Evolutionary conservation across 2,329 filamentous ascomycete genomes (phyloP).

Genomic region (Uncinocarpus reesii): DNA sequence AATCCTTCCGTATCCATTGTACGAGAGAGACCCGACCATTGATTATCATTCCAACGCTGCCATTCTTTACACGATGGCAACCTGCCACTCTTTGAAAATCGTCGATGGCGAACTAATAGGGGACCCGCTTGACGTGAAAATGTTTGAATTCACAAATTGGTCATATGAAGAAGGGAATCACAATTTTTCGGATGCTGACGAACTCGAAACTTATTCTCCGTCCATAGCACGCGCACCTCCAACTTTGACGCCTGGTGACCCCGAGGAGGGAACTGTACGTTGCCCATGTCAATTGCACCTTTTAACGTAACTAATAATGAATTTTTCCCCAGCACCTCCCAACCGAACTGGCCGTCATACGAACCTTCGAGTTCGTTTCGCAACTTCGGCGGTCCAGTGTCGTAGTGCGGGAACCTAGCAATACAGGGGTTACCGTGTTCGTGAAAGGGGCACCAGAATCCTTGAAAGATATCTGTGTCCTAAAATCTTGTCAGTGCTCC

Average conservation of each 20-base stretch:
- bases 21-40: slow-evolving; percentile 49
- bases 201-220: slow-evolving; percentile 63
- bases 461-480: slow-evolving; percentile 83
- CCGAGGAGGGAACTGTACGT: slow-evolving; percentile 6
- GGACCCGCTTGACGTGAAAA: slow-evolving; percentile 90
- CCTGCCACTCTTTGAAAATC: slow-evolving; percentile 80
- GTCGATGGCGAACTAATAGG: slow-evolving; percentile 84
- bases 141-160: slow-evolving; percentile 97
- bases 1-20: slow-evolving; percentile 46
- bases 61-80: slow-evolving; percentile 88
- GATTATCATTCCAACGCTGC: slow-evolving; percentile 56
- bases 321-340: slow-evolving; percentile 28
- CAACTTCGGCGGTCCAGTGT: slow-evolving; percentile 87
- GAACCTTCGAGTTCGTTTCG: slow-evolving; percentile 89
- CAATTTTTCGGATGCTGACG: slow-evolving; percentile 51
- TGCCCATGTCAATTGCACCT: not conserved
- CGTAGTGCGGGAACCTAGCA: slow-evolving; percentile 77
- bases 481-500: slow-evolving; percentile 58
- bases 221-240: slow-evolving; percentile 75
- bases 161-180: slow-evolving; percentile 80
- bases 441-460: slow-evolving; percentile 96
- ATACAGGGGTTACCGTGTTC: slow-evolving; percentile 73
- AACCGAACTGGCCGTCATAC: slow-evolving; percentile 81
- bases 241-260: slow-evolving; percentile 24
- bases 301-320: slow-evolving; percentile 23